A percentile compares a stretch with the other conserved stretches of the same genome.
Conservation (phyloP, 495 filamentous ascomycete species). For the Penicillium coffeae region DNA sequence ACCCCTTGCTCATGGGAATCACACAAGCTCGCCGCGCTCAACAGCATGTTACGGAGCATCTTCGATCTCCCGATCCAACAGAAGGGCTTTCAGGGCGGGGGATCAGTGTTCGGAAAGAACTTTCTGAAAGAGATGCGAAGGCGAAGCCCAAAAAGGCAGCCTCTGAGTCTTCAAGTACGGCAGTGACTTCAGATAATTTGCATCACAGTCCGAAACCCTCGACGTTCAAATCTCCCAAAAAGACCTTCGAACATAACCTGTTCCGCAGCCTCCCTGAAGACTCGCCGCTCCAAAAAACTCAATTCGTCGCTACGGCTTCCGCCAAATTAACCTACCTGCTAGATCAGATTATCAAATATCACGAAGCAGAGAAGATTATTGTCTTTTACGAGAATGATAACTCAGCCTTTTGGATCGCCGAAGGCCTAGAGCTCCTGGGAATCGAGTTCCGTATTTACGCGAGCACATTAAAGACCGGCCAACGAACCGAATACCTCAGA, state of each 20-base stretch:
- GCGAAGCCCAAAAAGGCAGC: conserved; percentile 10
- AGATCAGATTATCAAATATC: conserved; percentile 60
- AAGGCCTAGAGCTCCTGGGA: conserved; percentile 74
- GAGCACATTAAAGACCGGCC: conserved; percentile 55
- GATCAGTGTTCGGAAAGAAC: conserved; percentile 33
- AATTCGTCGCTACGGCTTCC: conserved; percentile 74
- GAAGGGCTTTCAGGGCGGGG: conserved; percentile 50
- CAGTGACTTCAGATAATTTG: conserved; percentile 11
- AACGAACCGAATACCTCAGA: conserved; percentile 66
- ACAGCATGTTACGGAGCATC: conserved; percentile 52
- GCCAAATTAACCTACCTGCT: conserved; percentile 85
- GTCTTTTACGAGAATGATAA: conserved; percentile 91
- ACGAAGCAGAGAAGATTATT: conserved; percentile 77
- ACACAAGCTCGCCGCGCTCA: conserved; percentile 58
- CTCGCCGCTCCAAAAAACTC: conserved; percentile 57
- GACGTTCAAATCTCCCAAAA: conserved; percentile 29
- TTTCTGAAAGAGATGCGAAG: conserved; percentile 21
- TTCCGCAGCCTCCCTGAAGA: conserved; percentile 31
- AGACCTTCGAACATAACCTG: conserved; percentile 33
- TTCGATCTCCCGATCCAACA: conserved; percentile 42
- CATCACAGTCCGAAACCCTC: conserved; percentile 21
- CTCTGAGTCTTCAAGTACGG: conserved; percentile 10
- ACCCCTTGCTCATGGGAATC: conserved; percentile 48
- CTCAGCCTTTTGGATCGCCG: conserved; percentile 75
- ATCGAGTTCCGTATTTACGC: conserved; percentile 82